Conservation (phyloP, 768 basidiomycete species). For the Lenzites betulinus region DNA sequence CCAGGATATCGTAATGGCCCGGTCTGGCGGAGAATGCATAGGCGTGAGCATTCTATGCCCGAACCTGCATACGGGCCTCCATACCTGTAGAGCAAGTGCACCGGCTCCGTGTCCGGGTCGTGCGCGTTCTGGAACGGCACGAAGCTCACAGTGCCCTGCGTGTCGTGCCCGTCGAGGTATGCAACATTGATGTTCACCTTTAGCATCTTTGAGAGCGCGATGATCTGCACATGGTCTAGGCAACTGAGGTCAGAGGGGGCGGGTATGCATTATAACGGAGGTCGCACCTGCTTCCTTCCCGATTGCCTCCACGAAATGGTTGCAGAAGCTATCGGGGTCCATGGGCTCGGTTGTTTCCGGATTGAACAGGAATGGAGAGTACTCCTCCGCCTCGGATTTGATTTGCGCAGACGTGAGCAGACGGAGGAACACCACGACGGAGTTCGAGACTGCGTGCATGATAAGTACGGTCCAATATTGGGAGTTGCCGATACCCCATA, state of each 20-base stretch:
- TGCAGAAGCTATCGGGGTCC: slow-evolving; percentile 67
- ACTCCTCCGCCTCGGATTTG: slow-evolving; percentile 59
- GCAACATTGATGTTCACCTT: slow-evolving; percentile 70
- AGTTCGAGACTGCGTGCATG: slow-evolving; percentile 55
- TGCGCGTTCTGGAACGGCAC: slow-evolving; percentile 59
- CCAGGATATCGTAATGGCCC: slow-evolving; percentile 85
- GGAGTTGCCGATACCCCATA: too few relatives aligned
- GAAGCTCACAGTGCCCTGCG: slow-evolving; percentile 59
- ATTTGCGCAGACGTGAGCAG: slow-evolving; percentile 85
- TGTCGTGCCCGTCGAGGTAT: slow-evolving; percentile 71
- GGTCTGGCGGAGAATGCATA: slow-evolving; percentile 51
- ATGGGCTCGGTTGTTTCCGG: slow-evolving; percentile 67
- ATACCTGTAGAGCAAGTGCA: slow-evolving; percentile 77
- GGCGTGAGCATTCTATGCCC: neutral
- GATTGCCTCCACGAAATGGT: slow-evolving; percentile 71
- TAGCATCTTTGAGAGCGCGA: slow-evolving; percentile 71
- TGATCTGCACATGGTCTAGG: slow-evolving; percentile 80
- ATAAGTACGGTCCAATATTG: neutral
- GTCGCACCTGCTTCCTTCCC: slow-evolving; percentile 74
- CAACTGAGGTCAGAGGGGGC: neutral
- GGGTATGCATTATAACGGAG: neutral
- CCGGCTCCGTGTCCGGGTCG: slow-evolving; percentile 43
- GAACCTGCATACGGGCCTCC: slow-evolving; percentile 22
- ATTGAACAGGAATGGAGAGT: slow-evolving; percentile 73
- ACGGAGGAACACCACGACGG: slow-evolving; percentile 78